Evolutionary conservation across 768 basidiomycete species (phyloP), one percentile per base, ranked within the genome.

Genomic region (Thelephora aurantiotincta): DNA sequence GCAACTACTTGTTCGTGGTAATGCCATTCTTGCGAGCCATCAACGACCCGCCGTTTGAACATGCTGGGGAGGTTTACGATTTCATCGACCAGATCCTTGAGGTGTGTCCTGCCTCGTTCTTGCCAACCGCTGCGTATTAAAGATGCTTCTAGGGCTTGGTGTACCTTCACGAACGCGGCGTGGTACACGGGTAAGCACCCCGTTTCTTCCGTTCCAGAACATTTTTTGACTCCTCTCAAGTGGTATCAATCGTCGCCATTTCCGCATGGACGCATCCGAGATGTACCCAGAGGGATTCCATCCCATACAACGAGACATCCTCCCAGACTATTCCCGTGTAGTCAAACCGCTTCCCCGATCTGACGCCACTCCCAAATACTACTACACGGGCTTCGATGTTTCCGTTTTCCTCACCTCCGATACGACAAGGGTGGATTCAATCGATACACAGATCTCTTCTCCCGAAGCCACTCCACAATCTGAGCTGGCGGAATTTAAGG

Each of bases 21-120:
- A 60, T 59, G 51, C 50, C 61, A 4, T 52, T 52, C 14, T 44
- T 63, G 9, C 55, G 60, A 18, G 55, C 51, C 1, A 57, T 54
- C 43, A 47, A 63, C 42, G 41, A 63, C 33, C 63, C 63, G 0
- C 49, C 36, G 0, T 54, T 63, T 16, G 35, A 38, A 2, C 53
- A 49, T 4, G 44, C 58, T 5, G 58, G 58, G 5, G 54, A 60
- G 30, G 51, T 56, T 13, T 20, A 60, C 6, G 54, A 57, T 6
- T 58, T 61, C 26, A 50, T 55, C 7, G 43, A 41, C 12, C 60
- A 61, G 33, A 33, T 55, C 13, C 46, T 58, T 2, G 53, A 60
- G 48, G 16, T 51, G 47, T 33, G 37, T 19, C 12, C 19, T 20
- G 11, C 2, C 19, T n/a, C 5, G 5, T 9, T 41, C 11, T 19